These are phyloP conservation scores for Cardamine resedifolia DNA, from an alignment of 345 rosid species.

Conservation along the genomic window DNA sequence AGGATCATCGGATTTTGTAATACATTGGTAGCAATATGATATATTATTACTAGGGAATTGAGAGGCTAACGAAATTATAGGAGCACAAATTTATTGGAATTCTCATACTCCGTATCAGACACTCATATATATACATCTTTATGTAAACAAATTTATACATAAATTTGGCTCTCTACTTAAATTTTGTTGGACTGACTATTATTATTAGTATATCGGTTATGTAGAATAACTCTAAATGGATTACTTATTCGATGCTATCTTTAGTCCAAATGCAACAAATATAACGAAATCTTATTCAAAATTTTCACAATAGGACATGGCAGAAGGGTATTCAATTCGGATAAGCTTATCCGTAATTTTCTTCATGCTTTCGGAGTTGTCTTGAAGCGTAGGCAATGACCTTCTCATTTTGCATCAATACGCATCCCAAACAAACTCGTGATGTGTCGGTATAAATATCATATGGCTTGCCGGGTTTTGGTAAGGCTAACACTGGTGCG, in stretches of 20 bases:
- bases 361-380: no score
- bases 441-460: no score
- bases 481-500: no score
- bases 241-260: not conserved
- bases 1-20: slow-evolving; percentile 19
- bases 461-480: no score
- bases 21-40: slow-evolving; percentile 7
- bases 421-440: no score
- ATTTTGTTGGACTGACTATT: no score
- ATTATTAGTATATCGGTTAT: not conserved
- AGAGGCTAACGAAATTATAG: slow-evolving; percentile 26
- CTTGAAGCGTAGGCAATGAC: no score
- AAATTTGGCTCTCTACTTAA: not conserved
- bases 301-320: not conserved
- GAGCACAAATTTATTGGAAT: slow-evolving; percentile 13
- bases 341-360: no score
- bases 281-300: not conserved
- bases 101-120: slow-evolving; percentile 3
- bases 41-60: slow-evolving; percentile 11
- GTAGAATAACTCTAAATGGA: not conserved
- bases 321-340: no score
- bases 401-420: no score
- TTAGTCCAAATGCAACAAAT: not conserved
- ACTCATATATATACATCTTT: slow-evolving; percentile 7
- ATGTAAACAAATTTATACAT: slow-evolving; percentile 17